Base-by-base conservation (phyloP, 495 filamentous ascomycete species). In the Penicillium desertorum region DNA sequence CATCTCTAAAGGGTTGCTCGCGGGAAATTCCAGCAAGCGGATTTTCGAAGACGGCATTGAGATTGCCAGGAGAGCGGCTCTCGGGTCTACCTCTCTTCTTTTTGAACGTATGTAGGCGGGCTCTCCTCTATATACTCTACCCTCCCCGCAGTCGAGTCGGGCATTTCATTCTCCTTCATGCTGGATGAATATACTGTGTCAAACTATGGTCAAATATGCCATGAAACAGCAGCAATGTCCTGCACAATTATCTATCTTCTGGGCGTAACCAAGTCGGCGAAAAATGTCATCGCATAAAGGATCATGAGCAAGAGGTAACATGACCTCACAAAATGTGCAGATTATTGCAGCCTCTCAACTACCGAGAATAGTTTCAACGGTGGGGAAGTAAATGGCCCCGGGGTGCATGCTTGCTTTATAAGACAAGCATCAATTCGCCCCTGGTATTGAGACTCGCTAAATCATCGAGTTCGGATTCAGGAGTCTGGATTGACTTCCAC, bases 11-110 rank as follows among this genome's bases (percentile, higher is more conserved):
- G 7, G 84, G 73, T 48, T 76, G 59, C 6, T 80, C 74, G 5
- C 74, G 69, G 19, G 79, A 64, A 30, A 85, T 68, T 8, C 74
- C 76, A 8, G 76, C 74, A 4, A 86, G 63, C 0, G 83, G 82
- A 41, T 83, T 84, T 56, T 77, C 68, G 27, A 78, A 75, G 23
- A 76, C 55, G 8, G 70, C 68, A 59, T 63, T 73, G 20, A 74
- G 57, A 14, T 65, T 47, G 22, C 61, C 59, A 3, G 51, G 57
- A 22, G 60, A 45, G 1, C 54, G 56, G 32, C 49, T 51, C 30
- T 72, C 68, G 6, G n/a, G 25, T 39, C 42, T 7, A 20, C 27
- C 30, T 47, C 34, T 59, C 59, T 42, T 67, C 64, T 11, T 42
- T 48, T 25, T 62, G 61, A 14, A 9, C 27, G 36, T 42, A 62